Evolutionary conservation across 2,329 filamentous ascomycete genomes (phyloP).

Genomic region (Hawksworthiomyces lignivorus): DNA sequence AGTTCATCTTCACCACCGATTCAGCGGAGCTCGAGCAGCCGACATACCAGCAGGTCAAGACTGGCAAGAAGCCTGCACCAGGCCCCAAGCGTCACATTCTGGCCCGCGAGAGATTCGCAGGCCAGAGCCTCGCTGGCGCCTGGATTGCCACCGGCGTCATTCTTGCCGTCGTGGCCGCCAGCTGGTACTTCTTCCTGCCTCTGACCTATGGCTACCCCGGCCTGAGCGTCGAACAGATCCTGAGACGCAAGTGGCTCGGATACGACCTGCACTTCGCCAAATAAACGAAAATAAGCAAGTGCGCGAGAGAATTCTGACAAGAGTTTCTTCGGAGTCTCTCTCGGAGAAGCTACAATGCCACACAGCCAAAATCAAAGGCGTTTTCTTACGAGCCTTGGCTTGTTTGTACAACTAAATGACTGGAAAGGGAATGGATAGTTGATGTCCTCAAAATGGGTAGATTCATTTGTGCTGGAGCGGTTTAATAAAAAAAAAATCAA

Average conservation of each 20-base stretch:
- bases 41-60: constrained; percentile 33
- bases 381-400: too few species aligned
- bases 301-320: too few species aligned
- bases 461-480: too few species aligned
- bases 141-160: constrained; percentile 76
- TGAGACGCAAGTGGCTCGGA: constrained; percentile 85
- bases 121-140: constrained; percentile 65
- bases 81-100: constrained; percentile 55
- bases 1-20: constrained; percentile 94
- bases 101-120: constrained; percentile 73
- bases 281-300: too few species aligned
- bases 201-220: constrained; percentile 94
- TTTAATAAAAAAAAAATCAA: too few species aligned
- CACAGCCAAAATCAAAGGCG: too few species aligned
- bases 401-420: too few species aligned
- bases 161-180: constrained; percentile 57
- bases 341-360: too few species aligned
- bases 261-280: constrained; percentile 99
- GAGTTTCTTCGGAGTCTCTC: too few species aligned
- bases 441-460: too few species aligned
- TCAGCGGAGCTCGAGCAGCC: constrained; percentile 51
- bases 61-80: constrained; percentile 36
- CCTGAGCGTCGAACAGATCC: constrained; percentile 67
- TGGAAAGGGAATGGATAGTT: too few species aligned
- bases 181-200: constrained; percentile 91